Conservation (phyloP, 148 eudicot species). For the Rhododendron ovatum region DNA sequence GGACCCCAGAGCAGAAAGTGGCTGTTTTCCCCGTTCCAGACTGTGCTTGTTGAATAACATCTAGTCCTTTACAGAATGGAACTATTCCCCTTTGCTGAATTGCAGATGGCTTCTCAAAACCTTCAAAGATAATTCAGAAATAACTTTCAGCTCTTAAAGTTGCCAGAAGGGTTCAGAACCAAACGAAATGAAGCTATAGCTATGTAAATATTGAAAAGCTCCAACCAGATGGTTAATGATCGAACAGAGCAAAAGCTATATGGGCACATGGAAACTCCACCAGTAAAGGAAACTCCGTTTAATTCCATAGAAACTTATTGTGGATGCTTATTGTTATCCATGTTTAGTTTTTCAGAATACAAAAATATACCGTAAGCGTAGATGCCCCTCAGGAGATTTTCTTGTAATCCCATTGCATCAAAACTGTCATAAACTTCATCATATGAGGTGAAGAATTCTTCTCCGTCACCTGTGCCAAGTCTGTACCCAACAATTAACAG, state of each 20-base stretch:
- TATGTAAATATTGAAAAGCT: not conserved
- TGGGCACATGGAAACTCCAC: not conserved
- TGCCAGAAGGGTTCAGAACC: not conserved
- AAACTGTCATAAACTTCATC: slow-evolving; percentile 36
- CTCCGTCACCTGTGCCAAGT: slow-evolving; percentile 20
- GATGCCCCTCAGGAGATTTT: slow-evolving; percentile 37
- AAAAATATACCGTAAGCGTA: slow-evolving; percentile 27
- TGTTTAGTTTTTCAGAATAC: not conserved
- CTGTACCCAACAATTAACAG: slow-evolving; percentile 15
- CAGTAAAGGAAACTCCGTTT: not conserved
- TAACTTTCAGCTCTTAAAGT: slow-evolving; percentile 4
- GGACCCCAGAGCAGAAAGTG: slow-evolving; percentile 62
- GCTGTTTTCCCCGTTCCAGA: slow-evolving; percentile 67
- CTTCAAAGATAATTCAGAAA: slow-evolving; percentile 18
- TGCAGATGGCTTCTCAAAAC: slow-evolving; percentile 67
- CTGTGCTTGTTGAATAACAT: slow-evolving; percentile 64
- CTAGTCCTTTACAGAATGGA: slow-evolving; percentile 55
- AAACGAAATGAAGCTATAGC: not conserved
- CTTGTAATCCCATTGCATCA: slow-evolving; percentile 40
- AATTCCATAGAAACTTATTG: not conserved
- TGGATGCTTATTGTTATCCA: not conserved
- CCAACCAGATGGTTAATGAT: not conserved
- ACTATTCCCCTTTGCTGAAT: slow-evolving; percentile 66
- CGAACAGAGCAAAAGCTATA: not conserved
- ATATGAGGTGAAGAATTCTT: slow-evolving; percentile 26